These are phyloP conservation scores for Phalaenopsis equestris DNA, from an alignment of 106 monocot species.

Conservation along the genomic window DNA sequence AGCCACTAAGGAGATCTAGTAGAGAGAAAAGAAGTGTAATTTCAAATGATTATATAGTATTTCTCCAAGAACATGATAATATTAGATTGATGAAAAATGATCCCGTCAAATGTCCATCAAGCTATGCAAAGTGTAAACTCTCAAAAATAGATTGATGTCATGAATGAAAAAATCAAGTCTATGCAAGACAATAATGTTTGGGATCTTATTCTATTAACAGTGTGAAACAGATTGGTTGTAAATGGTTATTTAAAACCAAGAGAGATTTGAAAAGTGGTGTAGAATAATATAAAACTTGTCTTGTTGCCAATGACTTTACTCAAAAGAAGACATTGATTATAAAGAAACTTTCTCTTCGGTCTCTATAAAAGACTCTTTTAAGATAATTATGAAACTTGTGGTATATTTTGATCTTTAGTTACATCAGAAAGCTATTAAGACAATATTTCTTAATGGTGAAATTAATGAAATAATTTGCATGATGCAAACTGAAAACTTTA, in stretches of 20 bases:
- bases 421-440: not conserved
- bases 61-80: too few species aligned
- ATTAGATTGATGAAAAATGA: too few species aligned
- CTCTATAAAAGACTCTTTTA: not conserved
- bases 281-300: not conserved
- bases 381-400: not conserved
- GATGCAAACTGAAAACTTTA: too few species aligned
- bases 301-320: not conserved
- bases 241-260: not conserved
- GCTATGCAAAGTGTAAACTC: too few species aligned
- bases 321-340: not conserved
- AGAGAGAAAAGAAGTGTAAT: too few species aligned
- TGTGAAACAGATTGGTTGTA: not conserved
- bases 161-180: not conserved
- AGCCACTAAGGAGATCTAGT: too few species aligned
- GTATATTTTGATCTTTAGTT: not conserved
- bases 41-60: too few species aligned
- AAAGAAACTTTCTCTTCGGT: not conserved
- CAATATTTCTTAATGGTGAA: not conserved
- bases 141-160: not conserved
- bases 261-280: not conserved
- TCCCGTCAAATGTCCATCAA: too few species aligned
- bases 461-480: not conserved
- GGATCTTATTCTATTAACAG: not conserved
- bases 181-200: not conserved